These are phyloP conservation scores for Cyberlindnera amylophila DNA, from an alignment of 805 yeast species.

Conservation along the genomic window DNA sequence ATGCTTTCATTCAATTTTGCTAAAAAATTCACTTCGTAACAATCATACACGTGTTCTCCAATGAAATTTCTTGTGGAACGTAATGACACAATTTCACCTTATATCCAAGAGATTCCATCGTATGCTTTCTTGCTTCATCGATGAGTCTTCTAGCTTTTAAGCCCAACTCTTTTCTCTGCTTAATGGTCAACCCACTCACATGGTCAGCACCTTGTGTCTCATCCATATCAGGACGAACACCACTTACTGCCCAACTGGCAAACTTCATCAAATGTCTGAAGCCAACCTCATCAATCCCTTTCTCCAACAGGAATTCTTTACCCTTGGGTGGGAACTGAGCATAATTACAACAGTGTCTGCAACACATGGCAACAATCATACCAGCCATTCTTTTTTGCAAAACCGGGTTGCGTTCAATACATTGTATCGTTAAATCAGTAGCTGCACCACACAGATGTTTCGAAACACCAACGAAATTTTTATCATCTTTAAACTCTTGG, in stretches of 20 bases:
- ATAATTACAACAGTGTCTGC: conserved; percentile 81
- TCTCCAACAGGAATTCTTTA: conserved; percentile 18
- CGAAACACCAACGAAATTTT: conserved; percentile 57
- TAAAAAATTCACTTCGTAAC: conserved; percentile 22
- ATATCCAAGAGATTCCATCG: conserved; percentile 39
- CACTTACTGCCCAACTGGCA: conserved; percentile 89
- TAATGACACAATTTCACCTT: conserved; percentile 54
- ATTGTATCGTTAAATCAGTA: conserved; percentile 76
- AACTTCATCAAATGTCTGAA: conserved; percentile 54
- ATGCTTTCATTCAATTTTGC: background rate
- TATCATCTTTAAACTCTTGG: conserved; percentile 17
- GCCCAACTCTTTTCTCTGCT: conserved; percentile 59
- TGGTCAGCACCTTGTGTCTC: conserved; percentile 41
- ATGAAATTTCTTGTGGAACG: conserved; percentile 51
- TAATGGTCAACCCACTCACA: conserved; percentile 40
- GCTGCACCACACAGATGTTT: conserved; percentile 95
- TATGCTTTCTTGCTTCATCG: conserved; percentile 64
- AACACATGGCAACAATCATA: conserved; percentile 84
- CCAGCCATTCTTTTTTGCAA: conserved; percentile 41
- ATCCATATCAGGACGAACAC: conserved; percentile 41
- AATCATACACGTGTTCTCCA: conserved; percentile 65
- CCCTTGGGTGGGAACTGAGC: conserved; percentile 41
- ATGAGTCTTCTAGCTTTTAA: conserved; percentile 64
- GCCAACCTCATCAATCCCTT: conserved; percentile 30
- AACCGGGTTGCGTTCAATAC: conserved; percentile 43